Evolutionary conservation across 176 grass and related monocot species (phyloP), one percentile per base, ranked within the genome.

Genomic region (Carex kokanica): DNA sequence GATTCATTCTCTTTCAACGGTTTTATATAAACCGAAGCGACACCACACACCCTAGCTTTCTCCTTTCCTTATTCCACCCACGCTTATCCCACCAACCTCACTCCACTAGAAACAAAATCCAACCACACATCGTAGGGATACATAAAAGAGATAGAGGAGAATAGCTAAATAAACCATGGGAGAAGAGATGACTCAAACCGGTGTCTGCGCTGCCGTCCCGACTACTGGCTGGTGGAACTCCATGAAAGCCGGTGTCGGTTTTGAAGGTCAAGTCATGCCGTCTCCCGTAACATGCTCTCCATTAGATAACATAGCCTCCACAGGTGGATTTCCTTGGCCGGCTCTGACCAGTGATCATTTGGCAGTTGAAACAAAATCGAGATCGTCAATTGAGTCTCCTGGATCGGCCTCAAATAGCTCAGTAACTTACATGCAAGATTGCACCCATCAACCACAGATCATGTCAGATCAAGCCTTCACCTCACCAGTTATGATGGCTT

Each of bases 41-140:
- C 25, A 74, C 54, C 83, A 53, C 66, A 70, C 54, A 71, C 38
- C 51, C 9, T n/a, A n/a, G n/a, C n/a, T 36, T 75, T 78, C 72
- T 85, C 31, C 72, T 85, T 85, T 78, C 72, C 67, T 77, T 54
- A 74, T 74, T 85, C 67, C 53, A 82, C 55, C 32, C 29, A 74
- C 56, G 64, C 83, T 62, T 85, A 85, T 85, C 67, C 52, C 63
- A 82, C 80, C 80, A 66, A 82, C 80, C 80, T 82, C 23, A 68
- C 80, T 82, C 80, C 80, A 82, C 72, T 85, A 85, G 34, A 73
- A 85, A 73, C 83, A 74, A 78, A 75, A 77, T 75, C 83, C 14
- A 73, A 64, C 67, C 67, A 85, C 83, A 85, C 69, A 78, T 63
- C 17, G 47, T 24, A 49, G 32, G 31, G 34, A 40, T 69, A 69